These are phyloP conservation scores for Apiotrichum mycotoxinovorans DNA, from an alignment of 1,284 basidiomycete genomes.

Conservation along the genomic window DNA sequence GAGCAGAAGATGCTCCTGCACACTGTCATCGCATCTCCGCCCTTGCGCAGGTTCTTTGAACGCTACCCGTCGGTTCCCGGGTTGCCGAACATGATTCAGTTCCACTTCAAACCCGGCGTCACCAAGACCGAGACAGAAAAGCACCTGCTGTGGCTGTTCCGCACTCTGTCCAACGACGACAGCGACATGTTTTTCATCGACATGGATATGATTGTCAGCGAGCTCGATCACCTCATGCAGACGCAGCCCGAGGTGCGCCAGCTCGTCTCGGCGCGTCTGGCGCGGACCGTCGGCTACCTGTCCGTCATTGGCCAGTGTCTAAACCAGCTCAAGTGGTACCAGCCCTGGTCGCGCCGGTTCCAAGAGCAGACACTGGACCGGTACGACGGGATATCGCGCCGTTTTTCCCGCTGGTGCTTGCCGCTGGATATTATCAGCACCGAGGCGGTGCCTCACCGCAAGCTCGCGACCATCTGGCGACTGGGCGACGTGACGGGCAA, in stretches of 20 bases:
- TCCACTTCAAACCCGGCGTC: background rate
- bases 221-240: conserved; percentile 1
- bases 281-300: background rate
- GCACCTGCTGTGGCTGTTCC: background rate
- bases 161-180: background rate
- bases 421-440: background rate
- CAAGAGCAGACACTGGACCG: background rate
- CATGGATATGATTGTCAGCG: background rate
- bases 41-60: background rate
- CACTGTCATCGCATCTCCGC: background rate
- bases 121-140: background rate
- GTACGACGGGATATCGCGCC: background rate
- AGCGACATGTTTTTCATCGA: background rate
- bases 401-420: background rate
- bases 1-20: background rate
- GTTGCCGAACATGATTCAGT: background rate
- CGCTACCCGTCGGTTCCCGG: background rate
- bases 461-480: background rate
- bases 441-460: background rate
- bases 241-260: background rate
- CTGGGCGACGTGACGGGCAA: background rate
- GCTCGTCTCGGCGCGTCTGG: conserved; percentile 1
- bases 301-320: conserved; percentile 6
- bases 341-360: conserved; percentile 4
- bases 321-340: background rate